Percentiles rank a stretch among this genome's conserved stretches.
phyloP scores from a whole-genome alignment of 2,329 filamentous ascomycete genomes.

The Fusarium tjaetaba region DNA sequence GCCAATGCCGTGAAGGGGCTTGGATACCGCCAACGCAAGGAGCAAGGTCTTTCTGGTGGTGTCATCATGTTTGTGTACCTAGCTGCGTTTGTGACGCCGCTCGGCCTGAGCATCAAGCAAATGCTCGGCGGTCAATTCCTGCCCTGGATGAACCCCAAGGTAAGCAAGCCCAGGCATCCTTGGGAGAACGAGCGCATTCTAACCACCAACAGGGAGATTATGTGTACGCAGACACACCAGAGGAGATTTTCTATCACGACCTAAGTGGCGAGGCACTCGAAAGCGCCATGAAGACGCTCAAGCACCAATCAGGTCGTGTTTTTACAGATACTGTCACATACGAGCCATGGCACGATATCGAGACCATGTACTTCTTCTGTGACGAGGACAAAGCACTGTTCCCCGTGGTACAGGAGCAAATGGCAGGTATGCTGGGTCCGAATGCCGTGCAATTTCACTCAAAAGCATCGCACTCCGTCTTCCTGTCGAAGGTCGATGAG shows the following conservation, averaged over 20 bases:
- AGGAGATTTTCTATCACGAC: conserved; percentile 43
- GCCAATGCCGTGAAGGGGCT: conserved; percentile 51
- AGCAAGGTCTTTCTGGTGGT: conserved; percentile 49
- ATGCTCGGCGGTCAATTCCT: conserved; percentile 40
- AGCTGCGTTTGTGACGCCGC: conserved; percentile 47
- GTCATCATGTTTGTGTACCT: conserved; percentile 51
- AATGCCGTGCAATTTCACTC: conserved; percentile 11
- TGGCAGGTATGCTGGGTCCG: conserved; percentile 25
- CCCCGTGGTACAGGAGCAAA: conserved; percentile 28
- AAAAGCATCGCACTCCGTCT: conserved; percentile 25
- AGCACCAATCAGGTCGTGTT: conserved; percentile 25
- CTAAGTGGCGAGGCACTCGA: conserved; percentile 18
- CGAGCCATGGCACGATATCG: conserved; percentile 45
- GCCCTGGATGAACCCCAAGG: conserved; percentile 45
- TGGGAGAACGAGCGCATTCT: accelerated
- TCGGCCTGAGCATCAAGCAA: conserved; percentile 39
- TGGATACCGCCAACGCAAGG: conserved; percentile 46
- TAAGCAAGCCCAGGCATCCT: neutral
- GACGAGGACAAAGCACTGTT: conserved; percentile 40
- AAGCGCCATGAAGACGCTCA: conserved; percentile 12
- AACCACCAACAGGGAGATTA: conserved; percentile 7
- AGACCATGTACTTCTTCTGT: conserved; percentile 40
- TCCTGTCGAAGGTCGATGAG: conserved; percentile 21
- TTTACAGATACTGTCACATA: conserved; percentile 39
- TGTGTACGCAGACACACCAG: conserved; percentile 14